Percentiles rank a stretch among this genome's conserved stretches.
Evolutionary conservation across 495 filamentous ascomycete genomes (phyloP).

Genomic region (Aspergillus nidulans): DNA sequence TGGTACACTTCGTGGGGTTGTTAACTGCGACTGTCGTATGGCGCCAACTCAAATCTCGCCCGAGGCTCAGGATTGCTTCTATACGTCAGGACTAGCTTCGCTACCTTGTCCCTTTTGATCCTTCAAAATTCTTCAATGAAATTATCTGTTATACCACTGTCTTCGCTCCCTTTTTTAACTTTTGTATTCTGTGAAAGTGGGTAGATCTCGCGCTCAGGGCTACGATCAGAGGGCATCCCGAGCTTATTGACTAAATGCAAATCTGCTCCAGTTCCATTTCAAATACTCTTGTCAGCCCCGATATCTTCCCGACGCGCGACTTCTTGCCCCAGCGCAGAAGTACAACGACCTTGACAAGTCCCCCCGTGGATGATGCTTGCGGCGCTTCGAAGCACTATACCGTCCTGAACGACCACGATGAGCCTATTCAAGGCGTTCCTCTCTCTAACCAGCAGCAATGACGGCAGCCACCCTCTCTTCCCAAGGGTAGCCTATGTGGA

Average conservation of each 20-base stretch:
- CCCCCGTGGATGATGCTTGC: conserved; percentile 10
- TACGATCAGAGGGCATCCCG: neutral
- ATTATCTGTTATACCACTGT: neutral
- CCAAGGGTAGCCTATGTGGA: conserved; percentile 20
- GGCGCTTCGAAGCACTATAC: neutral
- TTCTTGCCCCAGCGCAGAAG: neutral
- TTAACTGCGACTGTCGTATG: neutral
- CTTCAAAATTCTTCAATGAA: neutral
- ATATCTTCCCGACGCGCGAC: neutral
- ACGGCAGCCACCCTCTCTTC: conserved; percentile 15
- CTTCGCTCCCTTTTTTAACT: neutral
- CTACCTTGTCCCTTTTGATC: neutral
- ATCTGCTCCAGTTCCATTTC: neutral
- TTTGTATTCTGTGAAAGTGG: neutral
- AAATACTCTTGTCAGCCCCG: neutral
- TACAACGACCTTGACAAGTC: neutral
- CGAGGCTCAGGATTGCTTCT: neutral
- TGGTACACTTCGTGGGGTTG: conserved; percentile 4
- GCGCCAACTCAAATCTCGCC: neutral
- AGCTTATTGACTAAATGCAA: neutral
- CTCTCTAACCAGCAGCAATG: conserved; percentile 16
- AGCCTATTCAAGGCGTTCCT: conserved; percentile 21
- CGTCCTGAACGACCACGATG: conserved; percentile 19
- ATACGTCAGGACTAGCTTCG: neutral
- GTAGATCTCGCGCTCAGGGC: neutral